Evolutionary conservation across 495 filamentous ascomycete genomes (phyloP).

Genomic region (Apodospora peruviana): DNA sequence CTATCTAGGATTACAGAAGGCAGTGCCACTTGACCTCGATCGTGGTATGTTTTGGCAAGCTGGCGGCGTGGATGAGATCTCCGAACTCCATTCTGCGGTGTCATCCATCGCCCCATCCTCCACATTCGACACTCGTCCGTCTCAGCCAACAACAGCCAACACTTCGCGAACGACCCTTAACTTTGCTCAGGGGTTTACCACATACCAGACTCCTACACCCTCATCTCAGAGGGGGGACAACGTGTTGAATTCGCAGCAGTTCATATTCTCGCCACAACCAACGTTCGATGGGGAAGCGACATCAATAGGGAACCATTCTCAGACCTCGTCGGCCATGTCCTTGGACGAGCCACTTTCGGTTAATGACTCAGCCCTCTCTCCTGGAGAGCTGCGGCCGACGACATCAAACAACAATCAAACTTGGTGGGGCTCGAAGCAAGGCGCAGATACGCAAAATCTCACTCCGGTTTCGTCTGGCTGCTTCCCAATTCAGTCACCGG

Average conservation of each 20-base stretch:
- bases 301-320: conserved; percentile 1
- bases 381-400: conserved; percentile 3
- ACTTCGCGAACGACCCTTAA: conserved; percentile 24
- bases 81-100: conserved; percentile 16
- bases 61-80: conserved; percentile 11
- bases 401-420: conserved; percentile 4
- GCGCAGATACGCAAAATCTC: conserved; percentile 7
- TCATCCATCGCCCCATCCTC: conserved; percentile 20
- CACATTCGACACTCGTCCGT: conserved; percentile 11
- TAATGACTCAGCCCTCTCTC: conserved; percentile 6
- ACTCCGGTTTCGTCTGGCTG: conserved; percentile 10
- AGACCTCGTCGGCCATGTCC: conserved; percentile 15
- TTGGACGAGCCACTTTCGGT: conserved; percentile 16
- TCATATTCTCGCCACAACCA: conserved; percentile 13
- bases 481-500: conserved; percentile 8
- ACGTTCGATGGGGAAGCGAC: conserved; percentile 4
- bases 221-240: conserved; percentile 3
- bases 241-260: conserved; percentile 8
- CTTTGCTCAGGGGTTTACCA: conserved; percentile 10
- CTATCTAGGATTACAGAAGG: conserved; percentile 13
- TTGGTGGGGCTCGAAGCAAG: conserved; percentile 19
- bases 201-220: conserved; percentile 6
- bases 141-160: conserved; percentile 19
- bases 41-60: conserved; percentile 20
- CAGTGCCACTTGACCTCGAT: conserved; percentile 11